Conservation (phyloP, 1,139 yeast species). For the Williopsis jadinii region DNA sequence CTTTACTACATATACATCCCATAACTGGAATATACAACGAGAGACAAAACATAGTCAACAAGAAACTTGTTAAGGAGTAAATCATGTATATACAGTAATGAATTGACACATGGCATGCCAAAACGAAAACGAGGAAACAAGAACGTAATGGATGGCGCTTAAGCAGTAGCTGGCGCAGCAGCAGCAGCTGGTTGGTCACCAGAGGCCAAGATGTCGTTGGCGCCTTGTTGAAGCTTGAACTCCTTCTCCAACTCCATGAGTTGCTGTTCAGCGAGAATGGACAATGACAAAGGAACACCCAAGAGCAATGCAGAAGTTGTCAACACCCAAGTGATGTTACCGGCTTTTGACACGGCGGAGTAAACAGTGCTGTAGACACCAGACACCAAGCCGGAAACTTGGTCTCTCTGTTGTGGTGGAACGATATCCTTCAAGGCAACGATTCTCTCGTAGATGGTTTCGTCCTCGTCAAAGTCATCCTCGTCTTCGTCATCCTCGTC, state of each 20-base stretch:
- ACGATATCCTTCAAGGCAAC: constrained; percentile 87
- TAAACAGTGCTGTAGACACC: constrained; percentile 34
- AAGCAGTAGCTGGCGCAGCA: constrained; percentile 21
- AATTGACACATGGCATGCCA: too few relatives aligned
- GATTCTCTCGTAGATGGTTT: constrained; percentile 80
- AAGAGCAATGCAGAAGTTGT: constrained; percentile 79
- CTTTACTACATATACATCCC: neutral
- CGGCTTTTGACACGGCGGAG: constrained; percentile 50
- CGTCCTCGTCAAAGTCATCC: constrained; percentile 75
- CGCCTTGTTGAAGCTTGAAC: constrained; percentile 78
- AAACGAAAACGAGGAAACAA: too few relatives aligned
- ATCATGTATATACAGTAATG: too few relatives aligned
- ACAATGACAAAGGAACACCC: constrained; percentile 89
- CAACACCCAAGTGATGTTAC: constrained; percentile 75
- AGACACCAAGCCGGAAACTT: constrained; percentile 30
- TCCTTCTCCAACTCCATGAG: constrained; percentile 92
- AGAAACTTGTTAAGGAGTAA: too few relatives aligned
- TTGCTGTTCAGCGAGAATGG: constrained; percentile 89
- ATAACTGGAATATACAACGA: neutral
- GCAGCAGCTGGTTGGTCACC: constrained; percentile 44
- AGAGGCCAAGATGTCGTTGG: constrained; percentile 77
- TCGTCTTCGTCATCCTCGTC: constrained; percentile 67
- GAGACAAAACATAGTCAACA: too few relatives aligned
- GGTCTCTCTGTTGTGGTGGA: constrained; percentile 76
- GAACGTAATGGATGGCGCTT: neutral